Evolutionary conservation across 306 rosid genomes (phyloP), one percentile per base, ranked within the genome.

Genomic region (Cucumis cinereus): DNA sequence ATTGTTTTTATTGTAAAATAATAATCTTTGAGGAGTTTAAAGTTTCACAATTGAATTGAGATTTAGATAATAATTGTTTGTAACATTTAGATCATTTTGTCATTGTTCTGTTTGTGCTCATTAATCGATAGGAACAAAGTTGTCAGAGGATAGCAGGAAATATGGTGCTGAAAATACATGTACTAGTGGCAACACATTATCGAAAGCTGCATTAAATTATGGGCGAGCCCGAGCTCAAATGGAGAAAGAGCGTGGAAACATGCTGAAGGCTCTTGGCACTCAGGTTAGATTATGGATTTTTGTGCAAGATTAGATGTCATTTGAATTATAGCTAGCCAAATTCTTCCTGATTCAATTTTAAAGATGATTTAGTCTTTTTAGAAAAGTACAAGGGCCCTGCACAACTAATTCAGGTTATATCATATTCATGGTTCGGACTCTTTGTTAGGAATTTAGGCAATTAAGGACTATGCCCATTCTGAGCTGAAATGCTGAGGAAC

Each of bases 121-220:
- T 73, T 84, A 79, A 86, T 81, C 76, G 54, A 84, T 72, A 94
- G 98, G 98, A 83, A 87, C 97, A 75, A 94, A 91, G 88, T 84
- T 94, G 78, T 94, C 98, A 13, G 98, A 94, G 80, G 98, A 94
- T 83, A 91, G 96, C 87, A 86, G 95, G 83, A 94, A 90, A 90
- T 90, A 94, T 83, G 97, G 98, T 78, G 80, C 92, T 19, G 98
- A 90, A 85, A 91, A 86, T 89, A 90, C 97, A n/a, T 94, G 98
- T 80, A 91, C 97, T 52, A 91, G 92, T 81, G 97, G 98, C 52
- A 89, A 82, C 68, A 94, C 93, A 7, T 80, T 94, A 83, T 85
- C 95, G 0, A 90, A 92, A 84, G 99, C 97, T 49, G 88, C 99
- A 6, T 78, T 88, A 79, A 86, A 72, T 77, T 92, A 88, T 82